Evolutionary conservation across 2,329 filamentous ascomycete species (phyloP).

Genomic region (Fusarium begoniae): DNA sequence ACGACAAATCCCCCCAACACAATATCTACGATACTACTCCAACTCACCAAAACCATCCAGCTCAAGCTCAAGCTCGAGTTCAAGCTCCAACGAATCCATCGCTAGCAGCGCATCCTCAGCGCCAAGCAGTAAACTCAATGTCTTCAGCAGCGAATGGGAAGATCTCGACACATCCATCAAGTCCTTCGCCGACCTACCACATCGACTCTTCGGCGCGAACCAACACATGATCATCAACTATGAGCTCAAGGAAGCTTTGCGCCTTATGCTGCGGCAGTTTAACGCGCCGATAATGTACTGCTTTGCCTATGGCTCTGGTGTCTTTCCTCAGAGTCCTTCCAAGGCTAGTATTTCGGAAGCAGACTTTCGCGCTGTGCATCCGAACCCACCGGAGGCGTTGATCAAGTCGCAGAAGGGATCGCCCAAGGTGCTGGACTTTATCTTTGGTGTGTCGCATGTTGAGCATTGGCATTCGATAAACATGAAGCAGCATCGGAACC

Average conservation of each 20-base stretch:
- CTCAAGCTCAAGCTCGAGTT: not conserved
- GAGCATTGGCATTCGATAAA: slow-evolving; percentile 98
- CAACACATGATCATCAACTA: slow-evolving; percentile 96
- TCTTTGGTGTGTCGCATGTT: slow-evolving; percentile 92
- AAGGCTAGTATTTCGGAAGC: slow-evolving; percentile 64
- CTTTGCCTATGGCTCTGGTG: slow-evolving; percentile 96
- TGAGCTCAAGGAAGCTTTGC: slow-evolving; percentile 91
- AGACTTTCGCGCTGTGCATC: slow-evolving; percentile 74
- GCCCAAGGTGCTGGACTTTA: slow-evolving; percentile 98
- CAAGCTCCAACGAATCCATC: not conserved
- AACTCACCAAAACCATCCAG: slow-evolving; percentile 12
- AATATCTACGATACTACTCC: slow-evolving; percentile 36
- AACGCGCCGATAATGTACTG: slow-evolving; percentile 93
- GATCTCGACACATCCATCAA: slow-evolving; percentile 54
- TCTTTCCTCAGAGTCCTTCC: slow-evolving; percentile 80
- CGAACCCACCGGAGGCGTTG: slow-evolving; percentile 82
- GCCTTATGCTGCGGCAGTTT: slow-evolving; percentile 90
- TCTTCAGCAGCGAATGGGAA: slow-evolving; percentile 55
- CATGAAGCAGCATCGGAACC: slow-evolving; percentile 84
- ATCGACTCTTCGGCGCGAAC: slow-evolving; percentile 83
- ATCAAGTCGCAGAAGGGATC: slow-evolving; percentile 85
- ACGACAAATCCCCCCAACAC: slow-evolving; percentile 8
- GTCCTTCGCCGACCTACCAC: slow-evolving; percentile 56
- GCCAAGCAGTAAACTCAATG: slow-evolving; percentile 44
- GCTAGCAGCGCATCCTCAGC: not conserved